Evolutionary conservation across 179 eudicot genomes (phyloP).

Genomic region (Heliamphora pulchella): DNA sequence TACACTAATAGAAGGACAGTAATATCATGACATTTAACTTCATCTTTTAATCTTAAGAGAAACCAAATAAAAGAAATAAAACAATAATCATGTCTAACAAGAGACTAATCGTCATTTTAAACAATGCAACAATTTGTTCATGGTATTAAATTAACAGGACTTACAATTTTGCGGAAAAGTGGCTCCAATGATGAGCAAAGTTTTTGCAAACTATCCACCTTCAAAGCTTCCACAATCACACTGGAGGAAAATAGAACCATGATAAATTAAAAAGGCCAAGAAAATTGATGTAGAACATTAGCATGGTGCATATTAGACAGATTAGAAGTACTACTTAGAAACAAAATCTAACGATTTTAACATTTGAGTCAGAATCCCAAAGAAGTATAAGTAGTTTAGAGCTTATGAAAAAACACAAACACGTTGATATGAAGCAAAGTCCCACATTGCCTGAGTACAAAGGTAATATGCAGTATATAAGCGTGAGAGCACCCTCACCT

Average conservation of each 20-base stretch:
- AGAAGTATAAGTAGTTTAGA: background rate
- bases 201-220: conserved; percentile 44
- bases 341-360: background rate
- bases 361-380: too few relatives aligned
- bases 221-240: conserved; percentile 43
- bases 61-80: background rate
- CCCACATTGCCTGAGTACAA: too few relatives aligned
- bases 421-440: background rate
- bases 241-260: conserved; percentile 19
- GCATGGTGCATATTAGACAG: background rate
- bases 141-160: background rate
- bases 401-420: background rate
- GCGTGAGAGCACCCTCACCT: too few relatives aligned
- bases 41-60: background rate
- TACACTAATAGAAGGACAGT: background rate
- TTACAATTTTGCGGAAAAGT: conserved; percentile 41
- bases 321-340: background rate
- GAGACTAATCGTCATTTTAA: background rate
- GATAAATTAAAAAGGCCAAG: background rate
- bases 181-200: conserved; percentile 46
- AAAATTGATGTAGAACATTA: background rate
- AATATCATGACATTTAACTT: background rate
- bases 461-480: too few relatives aligned
- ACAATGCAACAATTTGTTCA: background rate
- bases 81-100: background rate